Evolutionary conservation across 306 rosid genomes (phyloP).

Genomic region (Alnus glutinosa): DNA sequence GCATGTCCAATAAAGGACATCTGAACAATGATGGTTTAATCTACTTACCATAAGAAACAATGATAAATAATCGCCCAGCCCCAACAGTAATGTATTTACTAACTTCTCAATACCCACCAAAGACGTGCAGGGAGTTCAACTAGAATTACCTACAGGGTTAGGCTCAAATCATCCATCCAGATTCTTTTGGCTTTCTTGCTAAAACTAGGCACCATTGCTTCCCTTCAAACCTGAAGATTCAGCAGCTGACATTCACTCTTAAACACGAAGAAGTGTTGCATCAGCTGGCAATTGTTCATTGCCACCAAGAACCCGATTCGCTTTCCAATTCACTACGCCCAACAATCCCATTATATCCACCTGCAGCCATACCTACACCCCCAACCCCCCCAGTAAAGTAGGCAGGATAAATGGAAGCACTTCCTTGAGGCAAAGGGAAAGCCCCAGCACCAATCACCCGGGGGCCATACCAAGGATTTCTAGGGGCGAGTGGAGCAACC

Average conservation of each 20-base stretch:
- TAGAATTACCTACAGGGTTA: conserved; percentile 39
- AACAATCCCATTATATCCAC: conserved; percentile 37
- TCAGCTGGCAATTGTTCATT: conserved; percentile 35
- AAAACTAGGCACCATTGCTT: conserved; percentile 37
- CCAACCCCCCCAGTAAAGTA: conserved; percentile 44
- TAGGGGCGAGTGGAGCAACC: conserved; percentile 40
- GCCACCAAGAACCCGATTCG: conserved; percentile 33
- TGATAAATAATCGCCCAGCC: conserved; percentile 16
- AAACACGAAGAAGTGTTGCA: conserved; percentile 29
- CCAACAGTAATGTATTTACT: conserved; percentile 44
- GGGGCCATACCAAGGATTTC: conserved; percentile 48
- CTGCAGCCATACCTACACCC: conserved; percentile 26
- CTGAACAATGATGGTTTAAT: background rate
- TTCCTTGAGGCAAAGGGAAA: conserved; percentile 42
- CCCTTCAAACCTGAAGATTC: conserved; percentile 40
- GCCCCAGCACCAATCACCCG: conserved; percentile 36
- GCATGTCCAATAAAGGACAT: conserved; percentile 5
- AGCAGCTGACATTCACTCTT: conserved; percentile 35
- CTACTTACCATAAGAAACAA: background rate
- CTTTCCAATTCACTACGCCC: conserved; percentile 36
- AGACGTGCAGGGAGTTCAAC: conserved; percentile 33
- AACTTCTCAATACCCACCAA: conserved; percentile 32
- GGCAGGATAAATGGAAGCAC: conserved; percentile 28
- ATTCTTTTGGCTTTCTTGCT: conserved; percentile 25
- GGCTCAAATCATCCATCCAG: conserved; percentile 24